These are phyloP conservation scores for Sporobolomyces pararoseus DNA, from an alignment of 768 basidiomycete species.

Conservation along the genomic window DNA sequence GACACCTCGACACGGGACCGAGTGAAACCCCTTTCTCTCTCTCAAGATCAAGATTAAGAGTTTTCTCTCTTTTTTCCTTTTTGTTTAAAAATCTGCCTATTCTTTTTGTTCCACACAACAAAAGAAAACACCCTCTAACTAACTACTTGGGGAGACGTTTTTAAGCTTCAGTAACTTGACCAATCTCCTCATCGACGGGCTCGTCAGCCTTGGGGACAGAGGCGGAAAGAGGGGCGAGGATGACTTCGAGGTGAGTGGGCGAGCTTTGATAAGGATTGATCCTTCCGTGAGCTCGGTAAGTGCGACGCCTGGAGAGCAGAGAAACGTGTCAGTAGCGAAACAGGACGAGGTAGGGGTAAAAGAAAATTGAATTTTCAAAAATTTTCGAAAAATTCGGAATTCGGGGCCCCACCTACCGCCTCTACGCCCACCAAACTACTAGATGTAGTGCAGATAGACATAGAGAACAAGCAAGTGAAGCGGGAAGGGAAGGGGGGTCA, in stretches of 20 bases:
- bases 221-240: slow-evolving; percentile 70
- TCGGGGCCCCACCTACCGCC: no score
- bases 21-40: no score
- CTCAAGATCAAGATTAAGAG: no score
- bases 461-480: no score
- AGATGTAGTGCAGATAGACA: no score
- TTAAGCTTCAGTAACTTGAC: slow-evolving; percentile 29
- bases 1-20: no score
- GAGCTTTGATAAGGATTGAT: slow-evolving; percentile 95
- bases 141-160: not conserved
- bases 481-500: slow-evolving; percentile 1
- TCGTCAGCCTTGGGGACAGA: slow-evolving; percentile 91
- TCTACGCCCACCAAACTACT: no score
- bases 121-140: no score
- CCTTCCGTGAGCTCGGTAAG: slow-evolving; percentile 67
- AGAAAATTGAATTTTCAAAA: not conserved
- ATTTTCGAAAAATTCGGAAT: no score
- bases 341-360: not conserved
- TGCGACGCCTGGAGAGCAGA: slow-evolving; percentile 89
- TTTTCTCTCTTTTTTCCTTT: no score
- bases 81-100: no score
- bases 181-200: slow-evolving; percentile 49
- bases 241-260: slow-evolving; percentile 87
- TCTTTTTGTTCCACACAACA: no score
- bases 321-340: not conserved